Evolutionary conservation across 2,329 filamentous ascomycete species (phyloP).

Genomic region (Periconia digitata): DNA sequence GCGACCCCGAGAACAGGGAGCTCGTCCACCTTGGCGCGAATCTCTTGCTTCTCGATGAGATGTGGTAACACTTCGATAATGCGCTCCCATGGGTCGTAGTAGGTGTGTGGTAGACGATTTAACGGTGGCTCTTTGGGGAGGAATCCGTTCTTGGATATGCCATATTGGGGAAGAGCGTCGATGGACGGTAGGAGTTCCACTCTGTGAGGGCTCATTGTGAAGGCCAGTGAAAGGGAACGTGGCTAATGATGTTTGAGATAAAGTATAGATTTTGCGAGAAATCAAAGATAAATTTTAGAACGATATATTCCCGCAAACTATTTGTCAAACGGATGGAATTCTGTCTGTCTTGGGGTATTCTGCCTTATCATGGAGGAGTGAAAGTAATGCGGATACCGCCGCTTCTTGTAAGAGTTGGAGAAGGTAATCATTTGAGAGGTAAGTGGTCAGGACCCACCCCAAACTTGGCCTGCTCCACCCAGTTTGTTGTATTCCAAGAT

Average conservation of each 20-base stretch:
- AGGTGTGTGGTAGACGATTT: constrained; percentile 72
- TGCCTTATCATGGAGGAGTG: background rate
- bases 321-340: background rate
- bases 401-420: too few species aligned
- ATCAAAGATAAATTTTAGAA: background rate
- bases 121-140: constrained; percentile 74
- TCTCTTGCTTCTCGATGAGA: constrained; percentile 71
- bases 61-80: constrained; percentile 74
- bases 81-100: constrained; percentile 87
- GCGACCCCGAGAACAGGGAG: constrained; percentile 74
- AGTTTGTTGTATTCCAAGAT: background rate
- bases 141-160: constrained; percentile 77
- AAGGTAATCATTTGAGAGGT: background rate
- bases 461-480: background rate
- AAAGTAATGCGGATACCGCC: too few species aligned
- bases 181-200: constrained; percentile 23
- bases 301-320: background rate
- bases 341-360: background rate
- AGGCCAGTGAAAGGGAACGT: background rate
- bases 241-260: background rate
- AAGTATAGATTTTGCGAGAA: background rate
- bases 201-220: constrained; percentile 32
- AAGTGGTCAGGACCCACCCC: background rate
- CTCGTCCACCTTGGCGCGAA: constrained; percentile 70
- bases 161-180: constrained; percentile 67